Base-by-base conservation (phyloP, 2,329 filamentous ascomycete species). In the Stylonectria norvegica region DNA sequence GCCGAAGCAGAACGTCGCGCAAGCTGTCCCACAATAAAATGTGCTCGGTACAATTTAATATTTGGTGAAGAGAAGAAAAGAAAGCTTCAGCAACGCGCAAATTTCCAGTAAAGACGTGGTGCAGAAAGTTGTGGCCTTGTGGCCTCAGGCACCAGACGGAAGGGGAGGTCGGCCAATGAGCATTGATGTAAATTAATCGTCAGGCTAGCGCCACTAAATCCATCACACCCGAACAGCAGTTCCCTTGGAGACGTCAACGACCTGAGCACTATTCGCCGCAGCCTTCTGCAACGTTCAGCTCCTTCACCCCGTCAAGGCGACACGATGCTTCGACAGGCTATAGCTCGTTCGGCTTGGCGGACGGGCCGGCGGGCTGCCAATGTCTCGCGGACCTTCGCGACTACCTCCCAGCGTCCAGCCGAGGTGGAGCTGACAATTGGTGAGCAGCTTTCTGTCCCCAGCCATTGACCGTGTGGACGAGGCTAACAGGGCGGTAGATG, bases 401-500 rank as follows among this genome's bases (percentile, higher is more conserved):
- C 84, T 60, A 89, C 87, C 56, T 70, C 79, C 62, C 80, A 78
- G 70, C 81, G 89, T 68, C 79, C 79, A 59, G 91, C 89, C 58
- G 89, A 97, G 76, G 90, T 98, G 63, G 89, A 96, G 79, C 81
- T 98, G 69, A 98, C 91, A 63, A 82, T 96, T 76, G 89, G 88
- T 94, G 60, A 63, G 63, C 57, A 53, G 51, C 43, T 52, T 48
- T 48, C 36, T 43, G 45, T 36, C 43, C 33, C 38, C 34, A 51
- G 50, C 64, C 57, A 62, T 65, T 65, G 62, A 49, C 35, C 19
- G 40, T 20, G 28, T 31, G 34, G 46, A 28, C 20, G 25, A 46
- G 47, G 57, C 64, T 70, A 58, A 70, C 61, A 31, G 27, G 27
- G 42, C 32, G 55, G 31, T 63, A 90, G 91, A 98, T 81, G 93